Percentiles rank a stretch among this genome's conserved stretches.
Conservation (phyloP, 2,329 filamentous ascomycete species). For the Bipolaris victoriae region DNA sequence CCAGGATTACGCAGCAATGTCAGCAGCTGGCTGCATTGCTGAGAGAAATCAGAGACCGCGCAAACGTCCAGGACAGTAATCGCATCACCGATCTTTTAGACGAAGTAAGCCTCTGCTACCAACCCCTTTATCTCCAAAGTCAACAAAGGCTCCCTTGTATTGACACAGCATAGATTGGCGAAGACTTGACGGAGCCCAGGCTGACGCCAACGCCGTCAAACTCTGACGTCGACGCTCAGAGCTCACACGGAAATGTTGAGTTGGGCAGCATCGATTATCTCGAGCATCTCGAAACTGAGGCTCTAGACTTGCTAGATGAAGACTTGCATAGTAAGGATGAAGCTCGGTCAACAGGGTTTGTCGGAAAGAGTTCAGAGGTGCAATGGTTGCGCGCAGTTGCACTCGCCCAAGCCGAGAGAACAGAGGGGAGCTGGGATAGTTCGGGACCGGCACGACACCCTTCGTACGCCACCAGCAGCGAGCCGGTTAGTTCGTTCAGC, state of each 20-base stretch:
- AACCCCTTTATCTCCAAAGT: neutral
- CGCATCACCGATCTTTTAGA: conserved; percentile 35
- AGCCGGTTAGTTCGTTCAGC: conserved; percentile 40
- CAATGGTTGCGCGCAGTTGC: conserved; percentile 40
- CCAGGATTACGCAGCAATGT: conserved; percentile 39
- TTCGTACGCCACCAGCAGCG: conserved; percentile 19
- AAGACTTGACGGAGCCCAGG: conserved; percentile 32
- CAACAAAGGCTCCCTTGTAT: neutral
- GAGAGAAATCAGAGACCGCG: conserved; percentile 22
- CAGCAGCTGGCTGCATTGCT: conserved; percentile 36
- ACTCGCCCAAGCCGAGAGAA: conserved; percentile 29
- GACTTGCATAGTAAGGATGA: conserved; percentile 34
- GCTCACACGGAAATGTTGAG: conserved; percentile 18
- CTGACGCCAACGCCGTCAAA: conserved; percentile 21
- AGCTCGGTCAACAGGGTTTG: conserved; percentile 41
- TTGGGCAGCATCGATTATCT: conserved; percentile 11
- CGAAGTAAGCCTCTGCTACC: conserved; percentile 17
- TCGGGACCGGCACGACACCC: conserved; percentile 9
- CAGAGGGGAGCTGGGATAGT: conserved; percentile 15
- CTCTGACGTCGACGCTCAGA: conserved; percentile 27
- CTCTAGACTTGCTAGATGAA: conserved; percentile 37
- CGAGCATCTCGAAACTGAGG: conserved; percentile 26
- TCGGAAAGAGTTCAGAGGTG: conserved; percentile 43
- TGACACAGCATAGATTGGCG: conserved; percentile 33
- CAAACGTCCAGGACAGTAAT: conserved; percentile 28